phyloP scores from a whole-genome alignment of 176 grass and related monocot species.

The Triticum turgidum region DNA sequence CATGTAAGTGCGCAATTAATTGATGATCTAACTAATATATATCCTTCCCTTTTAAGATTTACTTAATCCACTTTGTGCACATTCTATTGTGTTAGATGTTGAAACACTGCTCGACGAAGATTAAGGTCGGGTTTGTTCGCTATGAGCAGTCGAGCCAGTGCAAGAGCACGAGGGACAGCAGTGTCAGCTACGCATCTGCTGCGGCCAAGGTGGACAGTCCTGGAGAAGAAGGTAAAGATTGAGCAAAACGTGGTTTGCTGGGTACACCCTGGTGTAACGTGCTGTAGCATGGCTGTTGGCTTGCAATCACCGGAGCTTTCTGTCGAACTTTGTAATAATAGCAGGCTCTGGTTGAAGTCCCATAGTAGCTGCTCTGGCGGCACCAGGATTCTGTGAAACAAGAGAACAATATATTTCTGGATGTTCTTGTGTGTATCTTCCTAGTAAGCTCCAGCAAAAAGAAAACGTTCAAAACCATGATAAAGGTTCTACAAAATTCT shows the following conservation, averaged over 20 bases:
- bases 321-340: constrained; percentile 20
- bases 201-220: constrained; percentile 54
- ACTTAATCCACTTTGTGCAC: not conserved
- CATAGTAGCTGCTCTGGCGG: not conserved
- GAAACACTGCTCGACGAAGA: constrained; percentile 60
- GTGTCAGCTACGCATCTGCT: constrained; percentile 82
- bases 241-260: not conserved
- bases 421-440: constrained; percentile 4
- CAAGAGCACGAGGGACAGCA: constrained; percentile 74
- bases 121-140: constrained; percentile 77
- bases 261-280: not conserved
- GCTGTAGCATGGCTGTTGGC: constrained; percentile 9
- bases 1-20: constrained; percentile 46
- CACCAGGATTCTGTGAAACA: not conserved
- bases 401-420: not conserved
- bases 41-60: not conserved
- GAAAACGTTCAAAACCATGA: too few species aligned
- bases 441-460: not conserved
- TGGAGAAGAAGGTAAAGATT: constrained; percentile 22
- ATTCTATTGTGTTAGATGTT: constrained; percentile 50
- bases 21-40: not conserved
- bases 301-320: constrained; percentile 7
- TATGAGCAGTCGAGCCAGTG: constrained; percentile 97
- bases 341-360: constrained; percentile 2
- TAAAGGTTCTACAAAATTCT: too few species aligned